Conservation (phyloP, 2,329 filamentous ascomycete species). For the Fusarium pseudograminearum region DNA sequence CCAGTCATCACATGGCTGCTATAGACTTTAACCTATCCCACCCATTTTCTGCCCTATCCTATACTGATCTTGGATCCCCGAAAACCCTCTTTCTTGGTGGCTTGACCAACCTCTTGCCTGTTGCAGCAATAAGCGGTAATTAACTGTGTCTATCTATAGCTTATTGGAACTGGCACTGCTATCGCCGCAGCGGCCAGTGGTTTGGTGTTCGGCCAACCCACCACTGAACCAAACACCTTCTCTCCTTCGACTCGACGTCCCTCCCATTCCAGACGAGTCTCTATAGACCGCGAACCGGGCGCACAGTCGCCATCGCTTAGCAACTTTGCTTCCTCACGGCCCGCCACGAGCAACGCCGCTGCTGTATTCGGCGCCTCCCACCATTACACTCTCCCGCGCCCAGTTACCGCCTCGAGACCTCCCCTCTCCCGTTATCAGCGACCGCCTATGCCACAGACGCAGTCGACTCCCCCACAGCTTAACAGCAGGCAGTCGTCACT, state of each 20-base stretch:
- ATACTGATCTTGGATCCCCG: conserved; percentile 26
- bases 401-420: conserved; percentile 52
- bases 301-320: conserved; percentile 43
- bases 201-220: conserved; percentile 68
- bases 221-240: conserved; percentile 56
- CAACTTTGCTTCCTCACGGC: conserved; percentile 54
- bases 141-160: conserved; percentile 55
- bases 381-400: conserved; percentile 48
- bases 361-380: conserved; percentile 50
- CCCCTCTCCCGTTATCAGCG: conserved; percentile 55
- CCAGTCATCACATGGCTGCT: conserved; percentile 35
- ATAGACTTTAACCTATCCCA: conserved; percentile 45
- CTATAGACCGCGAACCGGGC: conserved; percentile 53
- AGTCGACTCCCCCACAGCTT: conserved; percentile 56
- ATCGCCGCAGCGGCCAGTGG: conserved; percentile 71
- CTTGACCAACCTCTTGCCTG: conserved; percentile 35
- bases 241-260: conserved; percentile 46
- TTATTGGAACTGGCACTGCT: conserved; percentile 71
- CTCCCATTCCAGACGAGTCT: conserved; percentile 49
- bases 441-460: conserved; percentile 56
- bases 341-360: conserved; percentile 58
- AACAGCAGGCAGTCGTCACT: conserved; percentile 59
- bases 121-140: conserved; percentile 34
- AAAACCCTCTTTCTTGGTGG: conserved; percentile 41
- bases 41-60: conserved; percentile 31